Evolutionary conservation across 306 rosid species (phyloP).

Genomic region (Cicer cuneatum): DNA sequence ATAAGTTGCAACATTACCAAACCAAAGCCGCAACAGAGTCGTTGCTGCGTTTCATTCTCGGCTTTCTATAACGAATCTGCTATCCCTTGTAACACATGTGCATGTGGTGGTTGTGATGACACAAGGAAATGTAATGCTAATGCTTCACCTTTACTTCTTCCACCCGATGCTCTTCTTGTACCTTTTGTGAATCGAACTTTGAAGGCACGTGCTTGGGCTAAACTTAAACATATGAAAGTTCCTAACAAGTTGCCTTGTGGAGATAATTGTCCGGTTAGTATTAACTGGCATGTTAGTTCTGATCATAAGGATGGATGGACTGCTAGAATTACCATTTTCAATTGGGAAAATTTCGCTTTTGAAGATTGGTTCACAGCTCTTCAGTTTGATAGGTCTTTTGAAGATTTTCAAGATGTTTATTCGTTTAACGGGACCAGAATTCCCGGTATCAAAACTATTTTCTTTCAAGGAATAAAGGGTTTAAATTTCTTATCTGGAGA

Average conservation of each 20-base stretch:
- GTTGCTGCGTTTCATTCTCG: conserved; percentile 84
- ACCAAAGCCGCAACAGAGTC: conserved; percentile 54
- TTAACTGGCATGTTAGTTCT: conserved; percentile 82
- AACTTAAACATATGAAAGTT: conserved; percentile 47
- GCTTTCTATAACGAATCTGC: conserved; percentile 75
- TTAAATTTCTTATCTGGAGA: conserved; percentile 65
- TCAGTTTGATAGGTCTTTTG: conserved; percentile 53
- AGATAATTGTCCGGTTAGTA: conserved; percentile 79
- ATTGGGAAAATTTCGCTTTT: conserved; percentile 59
- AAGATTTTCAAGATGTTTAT: conserved; percentile 61
- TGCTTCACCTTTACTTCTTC: conserved; percentile 58
- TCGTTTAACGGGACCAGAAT: conserved; percentile 82
- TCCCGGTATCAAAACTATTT: conserved; percentile 52
- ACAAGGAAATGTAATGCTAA: conserved; percentile 51
- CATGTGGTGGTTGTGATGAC: conserved; percentile 77
- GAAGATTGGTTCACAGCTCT: conserved; percentile 82
- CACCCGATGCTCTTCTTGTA: conserved; percentile 70
- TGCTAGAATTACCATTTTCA: conserved; percentile 81
- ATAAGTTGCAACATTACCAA: conserved; percentile 74
- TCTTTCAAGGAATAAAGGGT: conserved; percentile 70
- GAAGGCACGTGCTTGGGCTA: conserved; percentile 82
- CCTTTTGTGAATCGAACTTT: conserved; percentile 68
- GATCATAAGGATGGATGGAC: conserved; percentile 77
- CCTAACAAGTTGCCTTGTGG: conserved; percentile 70
- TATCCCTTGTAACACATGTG: conserved; percentile 85